phyloP scores from a whole-genome alignment of 345 rosid species.

The Hypericum perforatum region DNA sequence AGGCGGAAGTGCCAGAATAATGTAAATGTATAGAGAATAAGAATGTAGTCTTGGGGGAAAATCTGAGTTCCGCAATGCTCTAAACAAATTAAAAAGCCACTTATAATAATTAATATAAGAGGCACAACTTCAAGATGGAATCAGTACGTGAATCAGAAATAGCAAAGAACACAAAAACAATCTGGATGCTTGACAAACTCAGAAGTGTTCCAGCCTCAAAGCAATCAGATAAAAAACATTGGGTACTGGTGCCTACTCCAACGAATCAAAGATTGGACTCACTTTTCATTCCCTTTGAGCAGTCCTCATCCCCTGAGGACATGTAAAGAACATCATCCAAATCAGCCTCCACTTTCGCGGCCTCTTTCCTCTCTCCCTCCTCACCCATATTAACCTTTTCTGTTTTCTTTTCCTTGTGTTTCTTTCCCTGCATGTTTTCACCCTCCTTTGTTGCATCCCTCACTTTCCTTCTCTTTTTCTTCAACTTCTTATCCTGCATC shows the following conservation, averaged over 20 bases:
- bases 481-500: neutral
- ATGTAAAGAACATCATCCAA: constrained; percentile 35
- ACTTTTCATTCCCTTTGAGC: constrained; percentile 73
- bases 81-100: no score
- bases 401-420: constrained; percentile 21
- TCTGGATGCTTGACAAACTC: no score
- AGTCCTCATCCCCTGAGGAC: constrained; percentile 67
- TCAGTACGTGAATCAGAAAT: no score
- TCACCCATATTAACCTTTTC: neutral
- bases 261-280: neutral
- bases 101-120: no score
- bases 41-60: no score
- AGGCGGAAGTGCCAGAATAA: neutral
- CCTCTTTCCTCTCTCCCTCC: no score
- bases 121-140: no score
- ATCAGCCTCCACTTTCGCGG: neutral
- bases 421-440: neutral
- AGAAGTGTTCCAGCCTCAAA: no score
- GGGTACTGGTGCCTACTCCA: no score
- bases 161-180: no score
- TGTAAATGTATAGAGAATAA: neutral
- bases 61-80: no score
- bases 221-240: no score
- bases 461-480: neutral
- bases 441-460: neutral